Base-by-base conservation (phyloP, 2,329 filamentous ascomycete species). In the Sporothrix euskadiensis region DNA sequence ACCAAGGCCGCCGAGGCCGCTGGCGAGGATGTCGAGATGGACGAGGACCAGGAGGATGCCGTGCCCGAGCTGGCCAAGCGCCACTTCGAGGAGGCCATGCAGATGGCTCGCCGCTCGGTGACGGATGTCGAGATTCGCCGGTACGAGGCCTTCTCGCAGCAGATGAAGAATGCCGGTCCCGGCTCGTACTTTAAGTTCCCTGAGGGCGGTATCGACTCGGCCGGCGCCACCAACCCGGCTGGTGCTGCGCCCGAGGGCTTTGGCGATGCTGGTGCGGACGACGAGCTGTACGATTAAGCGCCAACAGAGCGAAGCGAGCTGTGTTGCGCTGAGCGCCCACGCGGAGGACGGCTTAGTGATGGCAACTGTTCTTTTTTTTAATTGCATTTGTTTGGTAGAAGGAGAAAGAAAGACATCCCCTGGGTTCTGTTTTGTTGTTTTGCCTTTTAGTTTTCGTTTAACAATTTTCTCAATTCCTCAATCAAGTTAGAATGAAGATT, bases 141-240 rank as follows among this genome's bases (percentile, higher is more conserved):
- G 75, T 99, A 99, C 85, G 96, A 99, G 88, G 95, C 96, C 4
- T 99, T 99, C 80, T 93, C 95, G 56, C 95, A 98, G 86, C 95
- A 95, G 83, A 97, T 99, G 94, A 99, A 99, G 92, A 97, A 97
- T 82, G 91, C 93, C 74, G 94, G 94, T 70, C 94, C 94, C 54
- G 95, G 94, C 80, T 94, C 93, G 78, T 98, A 96, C 89, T 99
- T 99, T 92, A 94, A 97, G 84, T 99, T 99, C 90, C 95, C 92
- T 44, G 86, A 87, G 75, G 92, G 88, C 78, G 92, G 89, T 26
- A 82, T 79, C 26, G 86, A 93, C 88, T 87, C 92, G 87, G 89
- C 88, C 84, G 82, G 92, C 88, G 87, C 89, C 82, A 79, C 89
- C 82, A 79, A 84, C 79, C 35, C 71, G 32, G 68, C 57, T 12